phyloP scores from a whole-genome alignment of 495 filamentous ascomycete species.

The Hypomontagnella submonticulosa region DNA sequence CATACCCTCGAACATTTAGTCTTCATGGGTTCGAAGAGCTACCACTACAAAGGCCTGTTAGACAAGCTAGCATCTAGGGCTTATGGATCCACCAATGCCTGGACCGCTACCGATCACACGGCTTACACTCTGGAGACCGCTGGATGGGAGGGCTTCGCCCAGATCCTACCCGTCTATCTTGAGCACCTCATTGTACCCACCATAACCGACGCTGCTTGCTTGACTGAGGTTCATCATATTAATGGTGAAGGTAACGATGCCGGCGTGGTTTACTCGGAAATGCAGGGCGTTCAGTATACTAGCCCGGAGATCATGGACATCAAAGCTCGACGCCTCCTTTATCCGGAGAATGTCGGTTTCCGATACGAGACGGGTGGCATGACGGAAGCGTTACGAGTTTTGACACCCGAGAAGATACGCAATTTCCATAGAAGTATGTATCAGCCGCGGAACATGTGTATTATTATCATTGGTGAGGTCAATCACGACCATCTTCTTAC shows the following conservation, averaged over 20 bases:
- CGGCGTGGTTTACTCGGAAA: slow-evolving; percentile 98
- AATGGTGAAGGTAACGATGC: slow-evolving; percentile 94
- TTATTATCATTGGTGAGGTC: slow-evolving; percentile 89
- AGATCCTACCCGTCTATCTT: slow-evolving; percentile 93
- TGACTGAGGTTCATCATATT: slow-evolving; percentile 96
- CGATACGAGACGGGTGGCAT: slow-evolving; percentile 97
- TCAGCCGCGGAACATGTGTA: slow-evolving; percentile 92
- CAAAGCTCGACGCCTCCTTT: slow-evolving; percentile 77
- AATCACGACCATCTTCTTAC: slow-evolving; percentile 82
- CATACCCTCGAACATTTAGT: slow-evolving; percentile 96
- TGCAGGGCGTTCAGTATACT: slow-evolving; percentile 94
- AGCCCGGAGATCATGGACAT: slow-evolving; percentile 86
- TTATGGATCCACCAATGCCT: slow-evolving; percentile 95
- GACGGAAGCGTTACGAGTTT: slow-evolving; percentile 87
- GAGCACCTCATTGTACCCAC: slow-evolving; percentile 94
- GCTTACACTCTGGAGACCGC: slow-evolving; percentile 94
- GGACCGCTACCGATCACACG: slow-evolving; percentile 96
- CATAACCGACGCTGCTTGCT: slow-evolving; percentile 89
- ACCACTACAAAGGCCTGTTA: slow-evolving; percentile 91
- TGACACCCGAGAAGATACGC: slow-evolving; percentile 89
- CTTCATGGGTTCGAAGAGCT: slow-evolving; percentile 97
- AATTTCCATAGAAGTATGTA: slow-evolving; percentile 97
- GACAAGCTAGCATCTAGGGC: slow-evolving; percentile 93
- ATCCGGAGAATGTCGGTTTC: slow-evolving; percentile 90
- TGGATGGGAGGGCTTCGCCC: slow-evolving; percentile 95